A percentile compares a stretch with the other conserved stretches of the same genome.
Evolutionary conservation across 768 basidiomycete genomes (phyloP).

Genomic region (Suillus variegatus): DNA sequence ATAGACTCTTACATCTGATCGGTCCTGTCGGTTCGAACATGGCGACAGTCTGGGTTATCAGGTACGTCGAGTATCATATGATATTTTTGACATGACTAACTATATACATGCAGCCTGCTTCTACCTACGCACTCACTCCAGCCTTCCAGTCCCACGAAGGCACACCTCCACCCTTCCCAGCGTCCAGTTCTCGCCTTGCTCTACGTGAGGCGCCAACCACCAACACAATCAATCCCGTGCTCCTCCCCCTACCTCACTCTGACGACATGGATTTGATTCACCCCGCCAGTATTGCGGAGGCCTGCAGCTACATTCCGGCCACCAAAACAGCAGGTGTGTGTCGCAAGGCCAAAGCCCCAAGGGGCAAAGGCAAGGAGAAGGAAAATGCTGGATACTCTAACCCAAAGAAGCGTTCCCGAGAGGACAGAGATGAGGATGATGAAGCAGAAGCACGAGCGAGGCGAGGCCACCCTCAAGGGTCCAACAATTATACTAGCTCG

Average conservation of each 20-base stretch:
- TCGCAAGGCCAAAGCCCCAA: neutral
- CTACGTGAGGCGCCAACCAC: too few relatives aligned
- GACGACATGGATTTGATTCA: neutral
- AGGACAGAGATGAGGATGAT: neutral
- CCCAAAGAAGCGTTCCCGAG: neutral
- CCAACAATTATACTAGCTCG: neutral
- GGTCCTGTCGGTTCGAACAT: too few relatives aligned
- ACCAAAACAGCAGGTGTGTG: neutral
- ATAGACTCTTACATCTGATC: neutral
- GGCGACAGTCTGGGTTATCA: too few relatives aligned
- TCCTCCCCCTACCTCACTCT: neutral
- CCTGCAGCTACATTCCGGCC: neutral
- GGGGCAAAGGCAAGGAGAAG: slow-evolving; percentile 6
- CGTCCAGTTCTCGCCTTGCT: too few relatives aligned
- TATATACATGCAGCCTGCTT: neutral
- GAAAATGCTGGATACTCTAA: neutral
- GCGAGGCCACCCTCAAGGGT: slow-evolving; percentile 1
- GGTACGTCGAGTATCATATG: too few relatives aligned
- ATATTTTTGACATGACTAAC: too few relatives aligned
- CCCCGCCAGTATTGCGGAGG: neutral
- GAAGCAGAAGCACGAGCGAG: neutral
- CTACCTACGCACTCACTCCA: neutral
- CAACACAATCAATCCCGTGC: neutral
- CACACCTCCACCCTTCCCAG: too few relatives aligned
- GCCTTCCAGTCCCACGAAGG: neutral